Conservation (phyloP, 2,329 filamentous ascomycete species). For the Boeremia exigua region DNA sequence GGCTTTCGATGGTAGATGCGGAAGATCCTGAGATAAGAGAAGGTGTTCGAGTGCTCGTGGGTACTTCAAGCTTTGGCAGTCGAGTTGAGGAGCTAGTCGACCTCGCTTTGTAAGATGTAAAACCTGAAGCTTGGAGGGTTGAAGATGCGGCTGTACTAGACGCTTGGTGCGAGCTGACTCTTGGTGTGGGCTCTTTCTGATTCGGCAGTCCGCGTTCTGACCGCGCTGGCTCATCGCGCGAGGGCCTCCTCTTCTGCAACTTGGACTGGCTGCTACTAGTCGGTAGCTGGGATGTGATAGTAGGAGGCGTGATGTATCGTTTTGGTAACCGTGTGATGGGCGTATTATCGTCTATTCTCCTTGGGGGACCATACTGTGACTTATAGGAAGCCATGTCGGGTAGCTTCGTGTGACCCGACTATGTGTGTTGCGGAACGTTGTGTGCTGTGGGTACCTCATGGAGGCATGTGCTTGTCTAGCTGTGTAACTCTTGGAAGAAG, state of each 20-base stretch:
- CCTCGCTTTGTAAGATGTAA: conserved; percentile 29
- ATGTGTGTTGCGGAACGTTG: conserved; percentile 41
- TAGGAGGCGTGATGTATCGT: conserved; percentile 44
- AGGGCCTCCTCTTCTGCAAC: conserved; percentile 44
- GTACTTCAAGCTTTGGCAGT: conserved; percentile 45
- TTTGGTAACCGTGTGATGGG: conserved; percentile 46
- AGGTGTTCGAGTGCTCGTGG: conserved; percentile 49
- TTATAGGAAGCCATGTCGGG: conserved; percentile 52
- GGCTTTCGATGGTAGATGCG: conserved; percentile 54
- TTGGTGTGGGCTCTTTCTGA: conserved; percentile 28
- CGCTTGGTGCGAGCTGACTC: conserved; percentile 30
- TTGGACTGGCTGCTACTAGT: conserved; percentile 38
- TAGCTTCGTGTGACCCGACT: conserved; percentile 45
- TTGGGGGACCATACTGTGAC: conserved; percentile 45
- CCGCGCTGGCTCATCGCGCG: conserved; percentile 40
- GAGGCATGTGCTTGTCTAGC: conserved; percentile 44
- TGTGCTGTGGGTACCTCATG: conserved; percentile 49
- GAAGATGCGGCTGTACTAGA: conserved; percentile 31
- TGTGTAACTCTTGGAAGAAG: conserved; percentile 28
- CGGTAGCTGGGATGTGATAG: conserved; percentile 36
- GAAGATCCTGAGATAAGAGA: conserved; percentile 58
- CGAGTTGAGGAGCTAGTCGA: conserved; percentile 39
- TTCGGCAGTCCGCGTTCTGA: conserved; percentile 22
- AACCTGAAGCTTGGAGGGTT: conserved; percentile 24
- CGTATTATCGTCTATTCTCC: conserved; percentile 41